Evolutionary conservation across 2,329 filamentous ascomycete species (phyloP).

Genomic region (Tolypocladium ophioglossoides): DNA sequence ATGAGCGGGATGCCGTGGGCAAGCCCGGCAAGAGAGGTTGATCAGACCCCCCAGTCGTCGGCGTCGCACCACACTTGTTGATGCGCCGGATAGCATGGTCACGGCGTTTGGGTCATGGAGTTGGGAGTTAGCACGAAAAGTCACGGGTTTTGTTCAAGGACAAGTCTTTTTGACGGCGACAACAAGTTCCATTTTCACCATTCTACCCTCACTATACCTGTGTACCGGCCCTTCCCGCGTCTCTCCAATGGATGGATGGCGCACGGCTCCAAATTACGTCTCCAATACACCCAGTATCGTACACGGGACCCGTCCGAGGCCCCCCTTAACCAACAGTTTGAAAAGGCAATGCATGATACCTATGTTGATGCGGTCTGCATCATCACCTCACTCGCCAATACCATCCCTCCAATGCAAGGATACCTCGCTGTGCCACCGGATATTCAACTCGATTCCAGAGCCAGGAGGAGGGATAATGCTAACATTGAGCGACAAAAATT

Average conservation of each 20-base stretch:
- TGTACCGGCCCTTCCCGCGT: slow-evolving; percentile 4
- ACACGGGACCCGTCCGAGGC: slow-evolving; percentile 7
- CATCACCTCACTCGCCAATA: background rate
- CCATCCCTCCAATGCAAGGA: background rate
- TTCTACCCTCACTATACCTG: slow-evolving; percentile 8
- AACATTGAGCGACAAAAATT: slow-evolving; percentile 2
- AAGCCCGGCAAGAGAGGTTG: slow-evolving; percentile 13
- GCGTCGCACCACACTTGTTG: background rate
- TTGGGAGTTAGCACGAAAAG: slow-evolving; percentile 15
- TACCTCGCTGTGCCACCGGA: background rate
- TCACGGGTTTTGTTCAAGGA: slow-evolving; percentile 4
- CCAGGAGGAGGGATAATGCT: background rate
- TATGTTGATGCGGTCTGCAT: background rate
- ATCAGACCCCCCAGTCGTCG: background rate
- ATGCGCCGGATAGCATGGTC: background rate
- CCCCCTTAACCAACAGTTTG: background rate
- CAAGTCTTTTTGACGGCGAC: background rate
- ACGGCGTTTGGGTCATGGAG: slow-evolving; percentile 20
- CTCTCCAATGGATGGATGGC: slow-evolving; percentile 8
- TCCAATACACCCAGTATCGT: slow-evolving; percentile 8
- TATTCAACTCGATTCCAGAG: background rate
- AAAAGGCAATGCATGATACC: background rate
- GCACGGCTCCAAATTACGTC: slow-evolving; percentile 10
- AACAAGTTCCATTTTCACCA: slow-evolving; percentile 1
- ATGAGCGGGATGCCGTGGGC: slow-evolving; percentile 37